Evolutionary conservation across 306 rosid genomes (phyloP), one percentile per base, ranked within the genome.

Genomic region (Benincasa hispida): DNA sequence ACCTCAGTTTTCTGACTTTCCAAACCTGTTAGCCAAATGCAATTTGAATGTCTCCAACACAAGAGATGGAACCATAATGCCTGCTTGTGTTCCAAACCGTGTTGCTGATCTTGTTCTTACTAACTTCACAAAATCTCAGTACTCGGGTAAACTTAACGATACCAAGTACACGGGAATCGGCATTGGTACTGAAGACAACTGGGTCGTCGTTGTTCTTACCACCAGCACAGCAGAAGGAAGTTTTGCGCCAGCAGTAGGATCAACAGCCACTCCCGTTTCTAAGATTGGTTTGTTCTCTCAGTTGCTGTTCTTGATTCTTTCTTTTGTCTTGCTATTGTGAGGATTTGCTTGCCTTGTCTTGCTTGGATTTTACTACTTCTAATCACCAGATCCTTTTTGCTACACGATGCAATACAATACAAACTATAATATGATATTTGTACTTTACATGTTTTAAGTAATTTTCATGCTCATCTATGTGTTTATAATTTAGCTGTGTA

Each of bases 171-270:
- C 87, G 0, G 97, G 97, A 77, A 80, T 83, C 59, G 98, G 98
- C 47, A 84, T 93, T 57, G 96, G 93, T 78, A 87, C 91, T 51
- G 85, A 93, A 75, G 85, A 83, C 78, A 76, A 89, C 76, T 91
- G 98, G 98, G 86, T 93, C 58, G 92, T 93, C 30, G 93, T 85
- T 14, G 81, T 93, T 65, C 83, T 93, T 81, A 91, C 97, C 80
- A 91, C 96, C 6, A 65, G 41, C 82, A 88, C 89, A 62, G 77
- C 94, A 14, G 82, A 89, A 58, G 98, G 97, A 84, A 91, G 81
- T 86, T 93, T 83, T 84, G 87, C 67, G 65, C 81, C 89, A 48
- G 78, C 85, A 50, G 55, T 50, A 50, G 55, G 21, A 14, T 45
- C 81, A 50, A 77, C 76, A 32, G 82, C 88, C 61, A 77, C 78